A percentile compares a stretch with the other conserved stretches of the same genome.
phyloP scores from a whole-genome alignment of 305 asterid genomes.

The Fraxinus floribunda region DNA sequence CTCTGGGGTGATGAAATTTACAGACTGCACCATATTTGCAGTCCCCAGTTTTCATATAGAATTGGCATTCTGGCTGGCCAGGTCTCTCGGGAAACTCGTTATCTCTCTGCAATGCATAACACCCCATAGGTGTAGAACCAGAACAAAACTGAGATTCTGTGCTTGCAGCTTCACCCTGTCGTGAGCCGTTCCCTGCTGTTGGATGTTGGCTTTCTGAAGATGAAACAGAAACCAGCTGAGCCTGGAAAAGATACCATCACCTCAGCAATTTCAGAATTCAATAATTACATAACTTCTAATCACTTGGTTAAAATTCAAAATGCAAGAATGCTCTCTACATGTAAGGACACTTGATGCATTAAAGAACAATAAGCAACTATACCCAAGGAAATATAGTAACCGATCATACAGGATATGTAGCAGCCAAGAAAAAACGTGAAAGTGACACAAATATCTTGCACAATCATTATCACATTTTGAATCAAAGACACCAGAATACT shows the following conservation, averaged over 20 bases:
- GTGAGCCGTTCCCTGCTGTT: constrained; percentile 56
- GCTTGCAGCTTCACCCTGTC: constrained; percentile 51
- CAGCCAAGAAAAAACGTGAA: constrained; percentile 2
- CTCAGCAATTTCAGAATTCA: constrained; percentile 22
- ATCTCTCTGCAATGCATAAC: constrained; percentile 78
- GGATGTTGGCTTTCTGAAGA: constrained; percentile 69
- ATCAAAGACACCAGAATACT: neutral
- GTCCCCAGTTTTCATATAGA: constrained; percentile 96
- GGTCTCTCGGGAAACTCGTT: constrained; percentile 92
- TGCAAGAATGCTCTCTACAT: neutral
- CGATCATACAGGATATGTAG: neutral
- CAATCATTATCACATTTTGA: neutral
- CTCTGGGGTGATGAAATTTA: constrained; percentile 95
- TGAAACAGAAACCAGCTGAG: constrained; percentile 75
- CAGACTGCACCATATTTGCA: constrained; percentile 97
- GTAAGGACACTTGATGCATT: constrained; percentile 11
- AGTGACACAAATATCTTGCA: neutral
- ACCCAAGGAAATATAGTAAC: neutral
- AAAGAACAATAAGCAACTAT: constrained; percentile 1
- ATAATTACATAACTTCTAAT: constrained; percentile 1
- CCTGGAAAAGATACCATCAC: constrained; percentile 47
- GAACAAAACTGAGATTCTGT: constrained; percentile 57
- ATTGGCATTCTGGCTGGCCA: constrained; percentile 93
- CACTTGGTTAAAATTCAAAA: constrained; percentile 19
- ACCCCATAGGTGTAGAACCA: constrained; percentile 69